A percentile compares a stretch with the other conserved stretches of the same genome.
Evolutionary conservation across 768 basidiomycete genomes (phyloP).

Genomic region (Sarcodon sp.): DNA sequence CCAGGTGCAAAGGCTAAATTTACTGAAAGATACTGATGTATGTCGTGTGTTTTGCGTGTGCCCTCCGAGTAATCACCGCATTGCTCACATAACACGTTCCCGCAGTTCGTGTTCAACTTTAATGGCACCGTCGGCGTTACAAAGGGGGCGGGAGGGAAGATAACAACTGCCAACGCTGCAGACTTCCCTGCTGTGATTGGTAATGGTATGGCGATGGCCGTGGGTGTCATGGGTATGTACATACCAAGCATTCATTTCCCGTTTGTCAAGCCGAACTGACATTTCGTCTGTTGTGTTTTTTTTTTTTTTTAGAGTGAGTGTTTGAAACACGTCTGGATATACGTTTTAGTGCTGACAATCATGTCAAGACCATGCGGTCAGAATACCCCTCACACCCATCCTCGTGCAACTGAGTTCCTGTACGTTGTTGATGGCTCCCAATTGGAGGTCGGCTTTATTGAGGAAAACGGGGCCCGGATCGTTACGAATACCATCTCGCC

Average conservation of each 20-base stretch:
- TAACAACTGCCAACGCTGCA: slow-evolving; percentile 10
- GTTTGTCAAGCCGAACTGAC: neutral
- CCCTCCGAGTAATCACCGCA: neutral
- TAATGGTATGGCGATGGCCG: slow-evolving; percentile 15
- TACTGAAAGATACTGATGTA: slow-evolving; percentile 11
- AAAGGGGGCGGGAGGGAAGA: slow-evolving; percentile 13
- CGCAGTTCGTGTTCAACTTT: slow-evolving; percentile 17
- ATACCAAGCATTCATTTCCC: neutral
- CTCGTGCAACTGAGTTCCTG: slow-evolving; percentile 20
- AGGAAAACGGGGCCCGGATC: slow-evolving; percentile 18
- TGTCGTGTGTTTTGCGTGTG: slow-evolving; percentile 2
- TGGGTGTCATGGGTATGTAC: slow-evolving; percentile 12
- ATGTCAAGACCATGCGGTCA: slow-evolving; percentile 15
- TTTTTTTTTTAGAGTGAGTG: neutral
- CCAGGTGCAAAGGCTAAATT: slow-evolving; percentile 10
- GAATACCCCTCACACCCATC: slow-evolving; percentile 24
- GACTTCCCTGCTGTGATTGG: slow-evolving; percentile 17
- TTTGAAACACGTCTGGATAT: neutral
- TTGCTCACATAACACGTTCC: neutral
- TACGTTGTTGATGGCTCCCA: slow-evolving; percentile 17
- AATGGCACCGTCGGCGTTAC: slow-evolving; percentile 8
- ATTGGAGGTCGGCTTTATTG: slow-evolving; percentile 11
- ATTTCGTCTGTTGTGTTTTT: neutral
- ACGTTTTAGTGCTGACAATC: neutral
- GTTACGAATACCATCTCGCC: slow-evolving; percentile 12